Evolutionary conservation across 768 basidiomycete genomes (phyloP), one percentile per base, ranked within the genome.

Genomic region (Auriscalpium vulgare): DNA sequence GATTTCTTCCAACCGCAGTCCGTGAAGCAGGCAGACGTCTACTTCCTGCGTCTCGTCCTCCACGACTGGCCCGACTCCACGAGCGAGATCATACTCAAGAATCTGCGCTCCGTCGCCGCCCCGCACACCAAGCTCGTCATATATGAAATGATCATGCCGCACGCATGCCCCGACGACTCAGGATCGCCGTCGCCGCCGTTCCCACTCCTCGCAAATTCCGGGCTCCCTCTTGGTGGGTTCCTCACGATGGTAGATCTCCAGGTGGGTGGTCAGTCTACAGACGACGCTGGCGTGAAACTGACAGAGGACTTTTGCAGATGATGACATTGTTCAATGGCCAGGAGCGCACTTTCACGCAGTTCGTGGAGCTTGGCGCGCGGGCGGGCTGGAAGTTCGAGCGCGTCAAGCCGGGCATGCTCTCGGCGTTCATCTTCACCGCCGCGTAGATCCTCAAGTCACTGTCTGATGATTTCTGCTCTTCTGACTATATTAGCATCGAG

Each of bases 311-410:
- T n/a, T 4, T 8, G 17, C 51, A 70, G 69, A 69, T 73, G 69
- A 47, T 68, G 51, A 63, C 59, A 8, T 43, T 65, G 2, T 50
- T 67, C 52, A 66, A 69, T 46, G 69, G 66, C 8, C 55, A 66
- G 54, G 71, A 71, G 47, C 65, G 69, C 45, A 72, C 68, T 4
- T 50, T 66, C n/a, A 57, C 54, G 8, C 58, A 67, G 17, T 67
- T 67, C 46, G n/a, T 60, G 7, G 59, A 61, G 16, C 62, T 72
- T 2, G 59, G 62, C 7, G 36, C 54, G 11, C 57, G 58, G 9
- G 35, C 63, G 17, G 70, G 70, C 3, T 72, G 71, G 71, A 70
- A 68, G 57, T 58, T 67, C n/a, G 65, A 67, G 53, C 47, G 56
- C 29, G 58, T 63, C 21, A 56, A 51, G 40, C 50, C 50, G 4